Evolutionary conservation across 257 asterid species (phyloP), one percentile per base, ranked within the genome.

Genomic region (Solanum dulcamara): DNA sequence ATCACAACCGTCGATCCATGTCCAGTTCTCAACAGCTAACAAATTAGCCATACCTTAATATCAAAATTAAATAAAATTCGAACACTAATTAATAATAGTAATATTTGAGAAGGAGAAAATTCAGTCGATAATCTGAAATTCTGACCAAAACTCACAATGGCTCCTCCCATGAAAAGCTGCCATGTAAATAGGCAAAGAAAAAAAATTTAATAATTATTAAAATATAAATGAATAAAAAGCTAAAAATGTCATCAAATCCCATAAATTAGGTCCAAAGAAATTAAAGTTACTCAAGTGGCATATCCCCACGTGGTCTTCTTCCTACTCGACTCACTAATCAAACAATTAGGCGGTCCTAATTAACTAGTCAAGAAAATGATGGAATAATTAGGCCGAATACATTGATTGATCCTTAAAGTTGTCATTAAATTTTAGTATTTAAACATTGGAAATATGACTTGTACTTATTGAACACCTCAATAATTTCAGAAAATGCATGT

Each of bases 251-350:
- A 66, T 66, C 85, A 80, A 20, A 11, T 64, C 70, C 84, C 68
- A 42, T 24, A 85, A 18, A 18, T 53, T 2, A 60, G 40, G 67
- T 62, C 51, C 7, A n/a, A 70, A 12, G 18, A 37, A 22, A 33
- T 33, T 67, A 33, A 80, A 33, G 67, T 30, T 38, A 83, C 86
- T 71, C 26, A 85, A 70, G 82, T 79, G 80, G 89, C 57, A 81
- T 81, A 60, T 81, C 22, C 62, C 77, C 89, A 87, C 75, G 88
- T 82, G 83, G 83, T 32, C 32, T 70, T 75, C 28, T 74, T 81
- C 53, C 28, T 59, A 51, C 64, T 60, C 51, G 77, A 81, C 53
- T 62, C 40, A 53, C 86, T 18, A 44, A 81, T 70, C 81, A 35
- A 80, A 38, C 7, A 50, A 80, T 44, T 24, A 18, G 33, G 22